Evolutionary conservation across 805 yeast genomes (phyloP), one percentile per base, ranked within the genome.

Genomic region (Kodamaea nitidulidarum): DNA sequence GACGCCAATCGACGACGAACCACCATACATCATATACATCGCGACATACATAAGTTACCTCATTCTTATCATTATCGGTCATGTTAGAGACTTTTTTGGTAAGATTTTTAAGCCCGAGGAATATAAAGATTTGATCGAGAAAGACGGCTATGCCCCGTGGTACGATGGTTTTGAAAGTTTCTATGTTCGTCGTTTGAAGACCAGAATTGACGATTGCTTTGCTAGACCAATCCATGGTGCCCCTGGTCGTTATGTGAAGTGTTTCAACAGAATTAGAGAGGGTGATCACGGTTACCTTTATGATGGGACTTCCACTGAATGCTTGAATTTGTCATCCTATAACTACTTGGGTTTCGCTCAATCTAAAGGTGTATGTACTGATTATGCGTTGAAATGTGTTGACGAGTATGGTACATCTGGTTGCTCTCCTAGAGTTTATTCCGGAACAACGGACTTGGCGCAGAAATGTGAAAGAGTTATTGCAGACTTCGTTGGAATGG

Each of bases 321-420:
- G 95, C 58, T 70, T 93, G 47, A 93, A 93, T 58, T 72, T 93
- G 41, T 80, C 95, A 2, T 82, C 95, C 2, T 93, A 93, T 65
- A 93, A 93, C 63, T 93, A 93, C 61, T 73, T 93, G 44, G 99
- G 99, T 1, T 93, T 93, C 65, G 98, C 96, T 15, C 98, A 93
- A 65, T 83, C 95, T 38, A 82, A 80, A 47, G 99, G 99, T 44
- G 73, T 71, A 39, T 93, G 99, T 63, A 88, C 97, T 2, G 88
- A 83, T 44, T 73, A 73, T 37, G 84, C 96, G 7, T 68, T 84
- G 47, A 66, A 74, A 29, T 59, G 77, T 27, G 73, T 87, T 30
- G 67, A 75, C n/a, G 65, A 77, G 34, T 79, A 81, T 52, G 98
- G 98, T 38, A 71, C 88, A 30, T 74, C 88, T 7, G 73, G 82